Evolutionary conservation across 306 rosid genomes (phyloP).

Genomic region (Corylus avellana): DNA sequence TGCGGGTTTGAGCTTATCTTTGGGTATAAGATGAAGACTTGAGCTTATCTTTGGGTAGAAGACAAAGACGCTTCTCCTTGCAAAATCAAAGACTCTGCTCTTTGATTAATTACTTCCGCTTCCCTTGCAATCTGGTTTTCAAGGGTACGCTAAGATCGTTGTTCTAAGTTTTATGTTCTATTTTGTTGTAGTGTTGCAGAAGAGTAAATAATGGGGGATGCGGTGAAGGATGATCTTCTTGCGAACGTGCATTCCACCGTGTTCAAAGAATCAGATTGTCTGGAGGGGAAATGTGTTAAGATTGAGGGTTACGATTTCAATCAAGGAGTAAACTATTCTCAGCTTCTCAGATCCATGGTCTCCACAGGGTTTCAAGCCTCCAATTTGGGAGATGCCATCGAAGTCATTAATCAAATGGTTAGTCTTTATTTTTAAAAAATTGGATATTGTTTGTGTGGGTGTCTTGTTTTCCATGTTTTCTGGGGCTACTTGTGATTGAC

Average conservation of each 20-base stretch:
- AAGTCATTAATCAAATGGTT: slow-evolving; percentile 81
- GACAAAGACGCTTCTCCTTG: too few relatives aligned
- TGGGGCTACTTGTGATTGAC: background rate
- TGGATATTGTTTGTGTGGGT: too few relatives aligned
- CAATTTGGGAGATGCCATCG: slow-evolving; percentile 74
- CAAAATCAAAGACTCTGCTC: too few relatives aligned
- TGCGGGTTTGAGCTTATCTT: too few relatives aligned
- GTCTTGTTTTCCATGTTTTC: too few relatives aligned
- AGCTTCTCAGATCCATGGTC: slow-evolving; percentile 60
- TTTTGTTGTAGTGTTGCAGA: background rate
- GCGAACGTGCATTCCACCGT: slow-evolving; percentile 51
- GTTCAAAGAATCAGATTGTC: slow-evolving; percentile 69
- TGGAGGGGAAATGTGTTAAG: slow-evolving; percentile 52
- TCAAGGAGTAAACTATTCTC: slow-evolving; percentile 60
- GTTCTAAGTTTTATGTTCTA: background rate
- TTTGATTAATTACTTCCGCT: too few relatives aligned
- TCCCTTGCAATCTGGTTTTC: too few relatives aligned
- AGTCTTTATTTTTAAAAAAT: slow-evolving; percentile 2
- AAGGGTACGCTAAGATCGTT: too few relatives aligned
- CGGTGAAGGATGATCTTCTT: slow-evolving; percentile 35
- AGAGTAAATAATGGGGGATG: slow-evolving; percentile 35
- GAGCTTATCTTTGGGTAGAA: too few relatives aligned
- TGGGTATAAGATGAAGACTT: too few relatives aligned
- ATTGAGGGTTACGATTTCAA: slow-evolving; percentile 89
- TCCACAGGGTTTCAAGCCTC: slow-evolving; percentile 93